These are phyloP conservation scores for Tetraselmis striata DNA, from an alignment of 139 green algal genomes.

Conservation along the genomic window DNA sequence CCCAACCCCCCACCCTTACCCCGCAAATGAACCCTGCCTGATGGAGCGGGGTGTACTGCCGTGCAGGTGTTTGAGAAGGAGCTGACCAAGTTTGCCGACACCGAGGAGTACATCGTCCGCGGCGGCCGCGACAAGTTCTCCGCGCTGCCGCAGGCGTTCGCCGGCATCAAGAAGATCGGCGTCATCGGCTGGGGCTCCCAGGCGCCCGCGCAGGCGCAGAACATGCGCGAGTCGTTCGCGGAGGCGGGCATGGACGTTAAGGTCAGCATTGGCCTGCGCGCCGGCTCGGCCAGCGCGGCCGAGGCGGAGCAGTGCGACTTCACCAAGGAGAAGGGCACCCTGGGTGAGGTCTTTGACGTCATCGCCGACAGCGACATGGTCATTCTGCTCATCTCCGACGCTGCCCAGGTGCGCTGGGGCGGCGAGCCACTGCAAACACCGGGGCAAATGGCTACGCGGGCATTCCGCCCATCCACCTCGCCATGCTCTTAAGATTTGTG, in stretches of 20 bases:
- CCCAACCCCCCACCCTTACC: too few relatives aligned
- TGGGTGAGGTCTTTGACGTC: constrained; percentile 93
- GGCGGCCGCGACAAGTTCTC: constrained; percentile 91
- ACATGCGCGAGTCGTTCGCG: constrained; percentile 84
- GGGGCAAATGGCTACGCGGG: too few relatives aligned
- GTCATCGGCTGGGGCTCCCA: constrained; percentile 98
- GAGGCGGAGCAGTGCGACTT: constrained; percentile 88
- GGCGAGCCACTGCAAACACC: neutral
- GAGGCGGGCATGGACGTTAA: constrained; percentile 84
- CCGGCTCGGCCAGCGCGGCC: constrained; percentile 62
- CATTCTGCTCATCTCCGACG: constrained; percentile 96
- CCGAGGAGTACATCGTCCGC: constrained; percentile 87
- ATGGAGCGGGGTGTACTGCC: too few relatives aligned
- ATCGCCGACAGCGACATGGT: constrained; percentile 85
- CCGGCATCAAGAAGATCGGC: constrained; percentile 78
- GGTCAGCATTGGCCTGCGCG: constrained; percentile 83
- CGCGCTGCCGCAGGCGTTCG: constrained; percentile 77
- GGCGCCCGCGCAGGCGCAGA: constrained; percentile 90
- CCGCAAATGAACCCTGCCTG: too few relatives aligned
- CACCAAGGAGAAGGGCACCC: constrained; percentile 78
- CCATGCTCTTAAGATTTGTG: too few relatives aligned
- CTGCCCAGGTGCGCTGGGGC: constrained; percentile 63
- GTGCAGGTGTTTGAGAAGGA: constrained; percentile 69
- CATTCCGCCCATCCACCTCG: too few relatives aligned
- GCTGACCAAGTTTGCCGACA: constrained; percentile 65